Base-by-base conservation (phyloP, 805 yeast genomes). In the Starmerella cellae region DNA sequence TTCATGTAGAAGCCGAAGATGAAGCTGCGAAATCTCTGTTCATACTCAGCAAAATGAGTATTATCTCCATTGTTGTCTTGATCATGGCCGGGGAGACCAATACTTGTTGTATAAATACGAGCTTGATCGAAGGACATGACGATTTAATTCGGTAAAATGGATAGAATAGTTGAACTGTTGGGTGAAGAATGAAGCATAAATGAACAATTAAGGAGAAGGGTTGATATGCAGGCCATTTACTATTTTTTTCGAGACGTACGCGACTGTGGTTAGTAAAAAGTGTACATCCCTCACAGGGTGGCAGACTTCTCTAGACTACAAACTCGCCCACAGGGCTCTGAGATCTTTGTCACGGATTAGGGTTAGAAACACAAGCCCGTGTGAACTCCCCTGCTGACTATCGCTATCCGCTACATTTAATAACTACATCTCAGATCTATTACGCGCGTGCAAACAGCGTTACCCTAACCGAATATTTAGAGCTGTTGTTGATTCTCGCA, bases 1-100 rank as follows among this genome's bases (percentile, higher is more conserved):
- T 82, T 80, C 47, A 83, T 70, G 62, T 94, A 73, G 62, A 84
- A 91, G 59, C 85, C 94, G 42, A 84, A 66, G 32, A 91, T 72
- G 61, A 91, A 91, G 52, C 74, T 69, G 51, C 79, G 75, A 67
- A 88, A 87, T 41, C 52, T 55, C 10, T 52, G 53, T 42, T 61
- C 63, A 14, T 59, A 53, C 38, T 59, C 62, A 20, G 60, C 39
- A 23, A 56, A 48, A 20, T 53, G 44, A 9, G 46, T 23, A 23
- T 50, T 81, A 18, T 71, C 70, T 1, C 75, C 68, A 11, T 38
- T 39, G 17, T 18, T 16, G 10, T 32, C 42, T 5, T 38, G 43
- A 19, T 79, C 75, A 49, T 80, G 87, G 16, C 91, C 88, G n/a
- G 91, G 88, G 43, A 84, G 71, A 5, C 51, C 52, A 30, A 84